Conservation (phyloP, 2,329 filamentous ascomycete species). For the Elsinoe necatrix region DNA sequence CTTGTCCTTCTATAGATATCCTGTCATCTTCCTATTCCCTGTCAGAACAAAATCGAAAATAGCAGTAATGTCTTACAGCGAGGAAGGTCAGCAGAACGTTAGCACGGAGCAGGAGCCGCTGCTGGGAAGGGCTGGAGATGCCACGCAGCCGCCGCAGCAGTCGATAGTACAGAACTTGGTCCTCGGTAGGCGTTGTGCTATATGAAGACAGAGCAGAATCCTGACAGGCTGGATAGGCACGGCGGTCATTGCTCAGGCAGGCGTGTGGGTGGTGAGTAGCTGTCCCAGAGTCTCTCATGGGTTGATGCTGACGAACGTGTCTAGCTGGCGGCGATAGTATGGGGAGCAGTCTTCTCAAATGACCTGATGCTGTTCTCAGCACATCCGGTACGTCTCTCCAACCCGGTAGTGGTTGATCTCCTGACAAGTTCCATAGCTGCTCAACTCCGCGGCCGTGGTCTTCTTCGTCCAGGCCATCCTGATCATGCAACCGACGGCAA, state of each 20-base stretch:
- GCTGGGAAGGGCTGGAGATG: conserved; percentile 63
- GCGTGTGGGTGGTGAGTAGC: conserved; percentile 56
- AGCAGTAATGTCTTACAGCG: conserved; percentile 53
- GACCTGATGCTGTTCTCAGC: conserved; percentile 74
- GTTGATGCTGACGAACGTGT: conserved; percentile 18
- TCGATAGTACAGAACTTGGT: conserved; percentile 63
- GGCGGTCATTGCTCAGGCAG: conserved; percentile 69
- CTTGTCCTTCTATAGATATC: background rate
- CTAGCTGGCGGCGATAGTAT: conserved; percentile 64
- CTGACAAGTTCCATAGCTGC: conserved; percentile 31
- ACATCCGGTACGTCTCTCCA: conserved; percentile 61
- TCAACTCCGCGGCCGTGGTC: conserved; percentile 59
- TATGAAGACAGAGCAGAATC: background rate
- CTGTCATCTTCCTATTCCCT: background rate
- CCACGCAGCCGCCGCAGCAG: conserved; percentile 56
- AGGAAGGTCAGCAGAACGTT: conserved; percentile 32
- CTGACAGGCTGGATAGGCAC: conserved; percentile 52
- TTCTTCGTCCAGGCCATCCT: conserved; percentile 72
- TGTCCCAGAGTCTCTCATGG: background rate
- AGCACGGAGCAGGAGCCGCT: conserved; percentile 59
- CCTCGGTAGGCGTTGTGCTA: conserved; percentile 48
- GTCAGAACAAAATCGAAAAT: background rate
- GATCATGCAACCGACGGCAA: conserved; percentile 78
- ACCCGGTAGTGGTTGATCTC: background rate
- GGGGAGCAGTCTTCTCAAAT: conserved; percentile 64